A percentile compares a stretch with the other conserved stretches of the same genome.
Conservation (phyloP, 2,329 filamentous ascomycete genomes). For the Botrytis fragariae region DNA sequence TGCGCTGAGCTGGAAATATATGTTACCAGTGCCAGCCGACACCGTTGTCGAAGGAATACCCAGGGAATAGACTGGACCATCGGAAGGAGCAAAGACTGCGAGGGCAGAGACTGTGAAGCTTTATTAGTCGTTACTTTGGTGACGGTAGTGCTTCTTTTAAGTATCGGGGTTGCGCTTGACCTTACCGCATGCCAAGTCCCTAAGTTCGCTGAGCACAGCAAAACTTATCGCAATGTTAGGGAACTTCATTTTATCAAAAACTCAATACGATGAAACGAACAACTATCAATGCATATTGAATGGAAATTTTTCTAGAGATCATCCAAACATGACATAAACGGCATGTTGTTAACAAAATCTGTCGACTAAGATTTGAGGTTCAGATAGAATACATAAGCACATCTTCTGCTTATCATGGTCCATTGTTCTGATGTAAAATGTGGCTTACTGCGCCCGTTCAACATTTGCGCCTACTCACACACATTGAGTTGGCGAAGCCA, state of each 20-base stretch:
- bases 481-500: background rate
- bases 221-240: background rate
- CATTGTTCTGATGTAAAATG: background rate
- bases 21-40: constrained; percentile 43
- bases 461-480: background rate
- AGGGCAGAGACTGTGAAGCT: background rate
- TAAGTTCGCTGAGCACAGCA: background rate
- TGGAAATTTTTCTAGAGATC: background rate
- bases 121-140: background rate
- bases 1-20: constrained; percentile 57
- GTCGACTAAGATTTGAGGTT: background rate
- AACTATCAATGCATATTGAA: background rate
- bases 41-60: constrained; percentile 24
- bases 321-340: background rate
- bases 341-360: background rate
- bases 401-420: background rate
- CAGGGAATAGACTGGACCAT: constrained; percentile 29
- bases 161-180: background rate
- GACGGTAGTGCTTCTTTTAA: background rate
- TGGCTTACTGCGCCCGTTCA: background rate
- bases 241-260: background rate
- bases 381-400: background rate
- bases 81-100: background rate
- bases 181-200: background rate
- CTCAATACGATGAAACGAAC: background rate